These are phyloP conservation scores for Domatiomyces catenatus DNA, from an alignment of 2,329 filamentous ascomycete genomes.

Conservation along the genomic window DNA sequence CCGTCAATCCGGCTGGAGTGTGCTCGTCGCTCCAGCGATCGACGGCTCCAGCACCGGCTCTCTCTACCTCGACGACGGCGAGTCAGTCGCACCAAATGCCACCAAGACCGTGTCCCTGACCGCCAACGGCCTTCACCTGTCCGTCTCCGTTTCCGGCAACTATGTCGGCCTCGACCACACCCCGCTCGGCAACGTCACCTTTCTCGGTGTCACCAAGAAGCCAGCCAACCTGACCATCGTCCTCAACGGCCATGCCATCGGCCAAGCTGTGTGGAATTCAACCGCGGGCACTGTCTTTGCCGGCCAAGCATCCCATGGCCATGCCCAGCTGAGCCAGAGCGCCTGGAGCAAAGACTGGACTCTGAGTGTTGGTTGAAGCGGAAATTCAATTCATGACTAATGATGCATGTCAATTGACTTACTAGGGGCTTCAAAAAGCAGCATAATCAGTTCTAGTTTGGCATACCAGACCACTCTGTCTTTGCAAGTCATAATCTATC, in stretches of 20 bases:
- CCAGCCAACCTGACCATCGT: slow-evolving; percentile 29
- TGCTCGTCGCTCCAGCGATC: slow-evolving; percentile 46
- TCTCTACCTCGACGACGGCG: slow-evolving; percentile 62
- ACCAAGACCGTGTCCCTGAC: slow-evolving; percentile 36
- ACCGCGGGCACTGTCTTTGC: slow-evolving; percentile 28
- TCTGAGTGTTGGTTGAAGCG: slow-evolving; percentile 30
- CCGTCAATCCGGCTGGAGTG: slow-evolving; percentile 49
- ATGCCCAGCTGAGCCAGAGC: slow-evolving; percentile 35
- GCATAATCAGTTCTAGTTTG: no score
- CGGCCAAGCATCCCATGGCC: slow-evolving; percentile 31
- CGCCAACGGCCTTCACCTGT: slow-evolving; percentile 29
- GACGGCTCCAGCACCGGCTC: slow-evolving; percentile 43
- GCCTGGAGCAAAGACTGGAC: slow-evolving; percentile 45
- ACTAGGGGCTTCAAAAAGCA: no score
- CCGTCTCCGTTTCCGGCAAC: slow-evolving; percentile 34
- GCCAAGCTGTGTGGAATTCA: slow-evolving; percentile 25
- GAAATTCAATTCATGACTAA: no score
- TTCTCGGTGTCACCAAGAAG: slow-evolving; percentile 40
- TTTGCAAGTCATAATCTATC: no score
- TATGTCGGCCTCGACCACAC: slow-evolving; percentile 39
- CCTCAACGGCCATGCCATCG: slow-evolving; percentile 30
- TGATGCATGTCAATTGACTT: no score
- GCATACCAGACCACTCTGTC: no score
- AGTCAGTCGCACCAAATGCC: slow-evolving; percentile 42
- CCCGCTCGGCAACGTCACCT: slow-evolving; percentile 44